A percentile compares a stretch with the other conserved stretches of the same genome.
Evolutionary conservation across 305 asterid species (phyloP).

Genomic region (Fraxinus velutina): DNA sequence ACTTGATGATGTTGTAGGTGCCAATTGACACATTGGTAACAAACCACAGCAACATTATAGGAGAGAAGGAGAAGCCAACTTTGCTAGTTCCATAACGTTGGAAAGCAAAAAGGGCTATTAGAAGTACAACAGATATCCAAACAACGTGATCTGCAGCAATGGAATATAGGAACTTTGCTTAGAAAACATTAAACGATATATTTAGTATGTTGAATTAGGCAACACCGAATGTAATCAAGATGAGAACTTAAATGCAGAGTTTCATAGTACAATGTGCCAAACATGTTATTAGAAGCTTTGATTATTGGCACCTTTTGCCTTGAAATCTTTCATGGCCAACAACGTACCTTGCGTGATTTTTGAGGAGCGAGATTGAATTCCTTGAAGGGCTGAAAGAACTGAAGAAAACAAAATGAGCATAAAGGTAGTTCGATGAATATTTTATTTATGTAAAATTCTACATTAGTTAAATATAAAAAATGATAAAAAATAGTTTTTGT

Average conservation of each 20-base stretch:
- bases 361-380: slow-evolving; percentile 58
- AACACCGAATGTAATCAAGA: not conserved
- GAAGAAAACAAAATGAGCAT: not conserved
- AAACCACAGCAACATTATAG: slow-evolving; percentile 58
- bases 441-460: not conserved
- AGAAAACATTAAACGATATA: not conserved
- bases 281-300: not conserved
- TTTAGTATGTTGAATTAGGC: not conserved
- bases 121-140: slow-evolving; percentile 41
- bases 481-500: not conserved
- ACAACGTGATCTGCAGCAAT: slow-evolving; percentile 43
- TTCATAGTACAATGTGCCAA: not conserved
- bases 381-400: slow-evolving; percentile 72
- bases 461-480: not conserved
- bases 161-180: not conserved
- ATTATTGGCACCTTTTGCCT: not conserved
- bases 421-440: not conserved
- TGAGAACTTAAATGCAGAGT: not conserved
- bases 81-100: slow-evolving; percentile 57
- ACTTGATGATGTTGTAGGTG: slow-evolving; percentile 42
- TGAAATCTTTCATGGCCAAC: not conserved
- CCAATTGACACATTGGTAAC: slow-evolving; percentile 47
- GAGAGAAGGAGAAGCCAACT: slow-evolving; percentile 53
- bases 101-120: slow-evolving; percentile 43
- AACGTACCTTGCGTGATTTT: slow-evolving; percentile 52